Evolutionary conservation across 2,329 filamentous ascomycete species (phyloP), one percentile per base, ranked within the genome.

Genomic region (Colletotrichum magnum): DNA sequence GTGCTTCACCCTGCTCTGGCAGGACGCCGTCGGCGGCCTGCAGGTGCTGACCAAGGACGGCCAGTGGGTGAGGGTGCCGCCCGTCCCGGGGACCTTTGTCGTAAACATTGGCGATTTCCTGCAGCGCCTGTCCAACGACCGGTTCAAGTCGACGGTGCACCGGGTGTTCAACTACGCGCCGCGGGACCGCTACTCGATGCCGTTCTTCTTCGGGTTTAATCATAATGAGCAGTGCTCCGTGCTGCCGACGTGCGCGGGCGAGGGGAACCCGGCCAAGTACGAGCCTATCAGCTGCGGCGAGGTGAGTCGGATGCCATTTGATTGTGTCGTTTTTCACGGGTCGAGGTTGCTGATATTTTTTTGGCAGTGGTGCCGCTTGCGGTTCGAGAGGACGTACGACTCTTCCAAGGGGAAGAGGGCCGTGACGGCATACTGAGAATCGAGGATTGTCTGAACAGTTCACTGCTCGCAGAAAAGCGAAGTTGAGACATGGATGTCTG

Each of bases 191-290:
- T 84, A 86, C 50, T 87, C 83, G 0, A 87, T 89, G 84, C 86
- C 86, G 1, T 88, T 89, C 74, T 89, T 89, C 75, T 85, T 88
- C 60, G 84, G 84, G 0, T 83, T 88, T 65, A 87, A 88, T 71
- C 85, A 85, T 57, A 85, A 88, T 61, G 84, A 83, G 36, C 81
- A 83, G 18, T 84, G 84, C 64, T 79, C 81, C 7, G 84, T 87
- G 7, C 78, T 87, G 18, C 81, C 83, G 0, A 84, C 81, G 5
- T 87, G 85, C 69, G 77, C 81, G 15, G 81, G 82, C 16, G 79
- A 83, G 53, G 76, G 76, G 0, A 83, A 86, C 50, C 85, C 84
- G 3, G 76, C 83, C 0, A 84, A 84, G 70, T 88, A 87, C 65
- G 82, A 84, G 61, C 85, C 85, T 6, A 86, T 87, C 24, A 86